Base-by-base conservation (phyloP, 2,329 filamentous ascomycete species). In the Cadophora luteo-olivacea region DNA sequence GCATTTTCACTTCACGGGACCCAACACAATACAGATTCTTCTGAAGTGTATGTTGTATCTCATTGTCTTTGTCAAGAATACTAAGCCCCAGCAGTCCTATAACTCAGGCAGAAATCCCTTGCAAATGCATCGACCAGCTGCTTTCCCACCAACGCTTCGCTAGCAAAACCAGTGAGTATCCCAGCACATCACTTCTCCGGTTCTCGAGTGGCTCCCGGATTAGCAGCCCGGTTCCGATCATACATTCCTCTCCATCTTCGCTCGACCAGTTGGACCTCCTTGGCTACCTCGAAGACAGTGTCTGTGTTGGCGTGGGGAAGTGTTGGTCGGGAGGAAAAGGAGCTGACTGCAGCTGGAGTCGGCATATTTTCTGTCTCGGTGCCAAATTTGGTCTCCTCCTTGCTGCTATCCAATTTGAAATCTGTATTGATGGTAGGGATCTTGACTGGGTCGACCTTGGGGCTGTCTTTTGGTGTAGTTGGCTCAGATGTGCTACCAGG, bases 231-330 rank as follows among this genome's bases (percentile, higher is more conserved):
- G 9, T 63, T 63, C 22, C 61, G 22, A 52, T 63, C 45, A 63
- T 63, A 63, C 45, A 63, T 63, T 24, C 61, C 61, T 12, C 45
- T 36, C 61, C 61, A 63, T 63, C 61, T 29, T 9, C 29, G 25
- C 61, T 41, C n/a, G 24, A 24, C 32, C 8, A n/a, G 8, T 14
- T 51, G 29, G 2, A 5, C 4, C 29, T 52, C 25, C 61, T 36
- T 63, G 16, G 9, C n/a, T 14, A 63, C 11, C 19, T 52, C 45
- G 12, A 63, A 52, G 4, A 11, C 16, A 3, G 61, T 63, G 7
- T 63, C 61, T 63, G 61, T 63, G 6, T 63, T 38, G n/a, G 45
- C 61, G 14, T 38, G 61, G 36, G 29, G 45, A 38, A 63, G 45
- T 22, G 16, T 16, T 24, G 61, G 45, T 36, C 61, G 33, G 19